Base-by-base conservation (phyloP, 768 basidiomycete species). In the Albatrellus ellisii region DNA sequence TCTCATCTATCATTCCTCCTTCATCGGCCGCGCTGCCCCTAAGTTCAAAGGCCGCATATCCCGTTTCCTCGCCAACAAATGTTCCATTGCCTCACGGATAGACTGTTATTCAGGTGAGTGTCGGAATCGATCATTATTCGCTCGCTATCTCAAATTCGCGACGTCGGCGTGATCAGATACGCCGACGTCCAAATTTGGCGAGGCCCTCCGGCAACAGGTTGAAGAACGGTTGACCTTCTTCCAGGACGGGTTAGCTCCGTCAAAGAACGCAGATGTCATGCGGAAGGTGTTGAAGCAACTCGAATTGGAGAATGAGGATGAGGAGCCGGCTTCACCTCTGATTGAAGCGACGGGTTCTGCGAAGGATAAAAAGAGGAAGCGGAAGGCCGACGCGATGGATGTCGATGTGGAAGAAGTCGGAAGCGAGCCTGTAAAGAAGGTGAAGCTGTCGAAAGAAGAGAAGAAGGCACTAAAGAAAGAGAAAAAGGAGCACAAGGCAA, bases 41-140 rank as follows among this genome's bases (percentile, higher is more conserved):
- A 94, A 91, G 62, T 77, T 86, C 70, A 98, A 97, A 69, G 94
- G 94, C 8, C 82, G 94, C 42, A 97, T 97, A 57, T 95, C 92
- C 3, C 81, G 94, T n/a, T 98, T 97, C 75, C 70, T 98, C 6
- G 94, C 94, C 28, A 98, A 98, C 73, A 98, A 98, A 63, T 91
- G 89, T 57, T 92, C 91, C 42, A 97, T 98, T 52, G 94, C 94
- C 2, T 86, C 89, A 12, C 73, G 94, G 42, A 97, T 98, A 62
- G 94, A 98, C 59, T 97, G 91, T 61, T 98, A 85, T 57, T 69
- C 81, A 2, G 87, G 87, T 84, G 52, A 42, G 73, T 54, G 11
- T 10, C 25, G 18, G 18, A 22, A 24, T 36, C 39, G 9, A 29
- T 26, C 3, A 0, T 18, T 22, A 15, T 29, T 4, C 39, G 22